Evolutionary conservation across 352 stramenopile species (phyloP).

Genomic region (Hyphochytrium catenoides): DNA sequence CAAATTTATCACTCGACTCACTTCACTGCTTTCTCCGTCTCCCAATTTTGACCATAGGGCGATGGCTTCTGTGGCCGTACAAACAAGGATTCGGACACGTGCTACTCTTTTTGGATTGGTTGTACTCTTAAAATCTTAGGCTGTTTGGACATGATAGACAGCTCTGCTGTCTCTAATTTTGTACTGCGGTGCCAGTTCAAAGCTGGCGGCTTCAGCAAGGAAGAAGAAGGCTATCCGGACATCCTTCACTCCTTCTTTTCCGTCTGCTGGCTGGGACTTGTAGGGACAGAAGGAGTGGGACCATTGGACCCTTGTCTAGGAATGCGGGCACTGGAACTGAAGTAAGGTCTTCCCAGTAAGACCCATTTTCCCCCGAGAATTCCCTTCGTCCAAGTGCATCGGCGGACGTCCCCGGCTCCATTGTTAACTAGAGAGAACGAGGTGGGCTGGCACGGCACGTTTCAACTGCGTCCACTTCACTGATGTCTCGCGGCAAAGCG

Average conservation of each 20-base stretch:
- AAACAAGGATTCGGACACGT: constrained; percentile 69
- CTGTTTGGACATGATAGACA: constrained; percentile 44
- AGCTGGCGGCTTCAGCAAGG: constrained; percentile 62
- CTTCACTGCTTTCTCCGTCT: too few species aligned
- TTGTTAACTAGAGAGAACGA: too few species aligned
- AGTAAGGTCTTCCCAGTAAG: too few species aligned
- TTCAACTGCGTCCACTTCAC: too few species aligned
- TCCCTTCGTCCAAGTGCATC: too few species aligned
- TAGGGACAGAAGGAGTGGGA: constrained; percentile 11
- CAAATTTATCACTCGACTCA: too few species aligned
- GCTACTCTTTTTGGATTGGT: constrained; percentile 76
- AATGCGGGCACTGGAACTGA: too few species aligned
- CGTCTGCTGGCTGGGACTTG: constrained; percentile 62
- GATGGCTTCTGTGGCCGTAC: constrained; percentile 59
- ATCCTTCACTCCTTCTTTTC: constrained; percentile 77
- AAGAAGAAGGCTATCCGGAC: constrained; percentile 38
- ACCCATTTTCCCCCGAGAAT: too few species aligned
- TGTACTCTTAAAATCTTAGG: constrained; percentile 52
- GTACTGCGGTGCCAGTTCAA: constrained; percentile 53
- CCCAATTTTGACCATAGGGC: too few species aligned
- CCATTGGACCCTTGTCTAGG: constrained; percentile 6
- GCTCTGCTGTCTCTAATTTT: constrained; percentile 32
- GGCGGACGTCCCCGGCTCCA: too few species aligned
- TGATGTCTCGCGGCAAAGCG: too few species aligned
- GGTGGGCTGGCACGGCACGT: too few species aligned